Base-by-base conservation (phyloP, 805 yeast genomes). In the Ascoidea rubescens region DNA sequence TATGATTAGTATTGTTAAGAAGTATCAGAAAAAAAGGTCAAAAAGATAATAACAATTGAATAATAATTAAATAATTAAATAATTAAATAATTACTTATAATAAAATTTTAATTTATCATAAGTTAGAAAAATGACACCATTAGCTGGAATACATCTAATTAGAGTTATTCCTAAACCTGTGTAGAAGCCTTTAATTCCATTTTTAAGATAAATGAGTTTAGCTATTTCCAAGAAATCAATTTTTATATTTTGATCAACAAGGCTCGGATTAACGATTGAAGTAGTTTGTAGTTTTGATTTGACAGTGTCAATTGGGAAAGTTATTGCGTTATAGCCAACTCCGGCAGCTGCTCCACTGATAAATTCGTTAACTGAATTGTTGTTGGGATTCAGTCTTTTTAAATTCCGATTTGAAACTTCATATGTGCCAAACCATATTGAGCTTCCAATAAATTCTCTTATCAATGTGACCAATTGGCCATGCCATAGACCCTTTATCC, bases 391-490 rank as follows among this genome's bases (percentile, higher is more conserved):
- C n/a, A n/a, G n/a, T 52, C 60, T 60, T 48, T 60, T 65, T n/a
- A n/a, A n/a, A n/a, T n/a, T n/a, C n/a, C n/a, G n/a, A 51, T 59
- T 62, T 57, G 69, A 59, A 21, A 51, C 47, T 62, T 89, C 96
- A 64, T 89, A 89, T 16, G 93, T 78, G 0, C 96, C 91, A 68
- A 90, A 90, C 97, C 97, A 90, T 1, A 91, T 81, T 4, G 95
- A 87, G 1, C 96, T 86, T 5, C 97, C 97, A 32, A 89, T 83
- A 45, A 87, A 75, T 63, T 90, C 98, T 59, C 97, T 75, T 1
- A 87, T 56, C 49, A 87, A 67, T 0, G 98, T 90, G 21, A 93
- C 82, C 0, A 80, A 70, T 58, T 89, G 89, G 1, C 98, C 98
- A 56, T 78, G 78, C 96, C 96, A 90, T 55, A 90, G 71, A 0